Base-by-base conservation (phyloP, 495 filamentous ascomycete genomes). In the Xanthoparmelia taractica region DNA sequence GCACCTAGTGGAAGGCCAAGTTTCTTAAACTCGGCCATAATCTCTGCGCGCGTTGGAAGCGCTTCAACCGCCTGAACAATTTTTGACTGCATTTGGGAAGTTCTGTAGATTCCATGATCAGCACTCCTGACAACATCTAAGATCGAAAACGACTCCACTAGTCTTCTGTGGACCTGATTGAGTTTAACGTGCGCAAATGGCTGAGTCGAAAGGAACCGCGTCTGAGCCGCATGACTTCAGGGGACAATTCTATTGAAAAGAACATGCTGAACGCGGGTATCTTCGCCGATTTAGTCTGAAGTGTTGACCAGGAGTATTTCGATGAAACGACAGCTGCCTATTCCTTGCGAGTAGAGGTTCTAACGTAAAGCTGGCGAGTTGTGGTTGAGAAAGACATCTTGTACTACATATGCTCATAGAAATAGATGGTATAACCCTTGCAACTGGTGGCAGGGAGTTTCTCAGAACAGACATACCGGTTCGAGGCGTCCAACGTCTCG, bases 61-160 rank as follows among this genome's bases (percentile, higher is more conserved):
- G 47, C 50, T 43, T 23, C 18, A 13, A 61, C 18, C 17, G 34
- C 47, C 12, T 23, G 37, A 23, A 55, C 13, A 15, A 56, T 55
- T 20, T 56, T 36, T 18, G 60, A 20, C 54, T 56, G 48, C 2
- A 37, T 61, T 25, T 55, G 60, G 27, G 60, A 61, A 38, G 31
- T 29, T 29, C 47, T 50, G 11, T 50, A 10, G 11, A 29, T 11
- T 50, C 15, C 12, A 25, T 50, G 47, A 12, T 50, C 12, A 50
- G 47, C 25, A 13, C 1, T 15, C 15, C n/a, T 50, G 0, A 11
- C 4, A n/a, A n/a, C n/a, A n/a, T n/a, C n/a, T n/a, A n/a, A 4
- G 6, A 29, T 11, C 0, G 23, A 29, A n/a, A 23, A 29, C 29
- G 47, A 50, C 1, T 4, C 8, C 10, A 15, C 15, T 13, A 1